Conservation (phyloP, 1,284 basidiomycete species). For the Ceratorhiza oryzae-sativae region DNA sequence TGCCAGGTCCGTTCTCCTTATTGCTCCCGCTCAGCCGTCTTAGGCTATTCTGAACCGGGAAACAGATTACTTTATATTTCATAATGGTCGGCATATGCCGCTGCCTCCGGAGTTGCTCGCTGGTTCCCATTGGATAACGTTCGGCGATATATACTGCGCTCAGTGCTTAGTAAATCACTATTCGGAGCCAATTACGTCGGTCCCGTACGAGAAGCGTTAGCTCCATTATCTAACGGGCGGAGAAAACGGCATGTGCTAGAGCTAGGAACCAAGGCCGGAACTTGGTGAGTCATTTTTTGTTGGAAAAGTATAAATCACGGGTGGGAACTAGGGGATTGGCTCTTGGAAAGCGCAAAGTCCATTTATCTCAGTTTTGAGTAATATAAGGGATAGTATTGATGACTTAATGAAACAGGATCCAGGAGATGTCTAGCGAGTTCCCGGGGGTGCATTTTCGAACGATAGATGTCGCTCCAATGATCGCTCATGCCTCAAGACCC, state of each 20-base stretch:
- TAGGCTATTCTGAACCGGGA: background rate
- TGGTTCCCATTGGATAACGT: background rate
- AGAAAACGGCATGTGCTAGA: background rate
- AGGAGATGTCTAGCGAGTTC: conserved; percentile 8
- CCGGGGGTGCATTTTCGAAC: background rate
- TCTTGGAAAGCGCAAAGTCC: too few relatives aligned
- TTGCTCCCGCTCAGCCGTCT: too few relatives aligned
- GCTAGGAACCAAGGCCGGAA: background rate
- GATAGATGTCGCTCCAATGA: background rate
- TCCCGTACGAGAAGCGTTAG: background rate
- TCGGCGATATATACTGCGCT: background rate
- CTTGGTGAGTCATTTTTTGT: background rate
- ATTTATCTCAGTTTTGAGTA: too few relatives aligned
- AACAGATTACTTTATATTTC: background rate
- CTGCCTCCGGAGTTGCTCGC: background rate
- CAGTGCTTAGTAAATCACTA: background rate
- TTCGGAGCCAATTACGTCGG: conserved; percentile 1
- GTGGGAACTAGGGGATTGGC: too few relatives aligned
- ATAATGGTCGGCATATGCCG: background rate
- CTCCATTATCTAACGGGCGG: background rate
- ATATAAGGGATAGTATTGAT: too few relatives aligned
- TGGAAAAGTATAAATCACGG: too few relatives aligned
- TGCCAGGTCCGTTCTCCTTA: background rate
- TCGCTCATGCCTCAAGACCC: background rate
- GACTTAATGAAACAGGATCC: background rate